Evolutionary conservation across 2,329 filamentous ascomycete genomes (phyloP).

Genomic region (Botryotinia globosa): DNA sequence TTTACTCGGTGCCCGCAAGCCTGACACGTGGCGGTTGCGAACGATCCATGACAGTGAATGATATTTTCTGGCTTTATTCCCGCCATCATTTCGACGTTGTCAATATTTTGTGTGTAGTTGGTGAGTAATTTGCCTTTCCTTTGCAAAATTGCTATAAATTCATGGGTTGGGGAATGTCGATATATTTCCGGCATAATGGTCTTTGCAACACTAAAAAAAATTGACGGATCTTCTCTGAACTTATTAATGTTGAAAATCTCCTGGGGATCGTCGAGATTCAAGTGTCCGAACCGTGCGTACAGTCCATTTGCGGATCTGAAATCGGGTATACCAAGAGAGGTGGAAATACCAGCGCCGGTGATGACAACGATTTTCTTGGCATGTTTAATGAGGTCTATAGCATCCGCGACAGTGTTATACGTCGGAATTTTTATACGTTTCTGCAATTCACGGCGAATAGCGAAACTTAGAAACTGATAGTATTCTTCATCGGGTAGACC

Average conservation of each 20-base stretch:
- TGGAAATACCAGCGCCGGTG: constrained; percentile 94
- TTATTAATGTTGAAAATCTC: constrained; percentile 91
- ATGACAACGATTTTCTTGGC: constrained; percentile 86
- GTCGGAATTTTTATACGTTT: constrained; percentile 75
- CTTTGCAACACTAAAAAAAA: constrained; percentile 89
- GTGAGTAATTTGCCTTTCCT: constrained; percentile 85
- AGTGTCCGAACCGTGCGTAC: constrained; percentile 77
- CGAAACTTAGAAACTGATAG: constrained; percentile 70
- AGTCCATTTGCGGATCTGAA: constrained; percentile 91
- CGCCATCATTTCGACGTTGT: constrained; percentile 87
- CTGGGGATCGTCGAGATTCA: constrained; percentile 77
- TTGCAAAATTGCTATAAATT: constrained; percentile 87
- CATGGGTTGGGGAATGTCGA: constrained; percentile 86
- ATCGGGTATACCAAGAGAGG: constrained; percentile 92
- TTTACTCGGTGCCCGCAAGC: constrained; percentile 72
- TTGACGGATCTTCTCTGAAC: constrained; percentile 80
- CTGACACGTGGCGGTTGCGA: constrained; percentile 86
- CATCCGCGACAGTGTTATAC: constrained; percentile 87
- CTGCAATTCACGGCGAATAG: constrained; percentile 74
- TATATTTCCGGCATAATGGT: constrained; percentile 82
- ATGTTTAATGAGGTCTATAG: constrained; percentile 69
- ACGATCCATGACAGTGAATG: constrained; percentile 94
- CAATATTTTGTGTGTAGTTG: constrained; percentile 98
- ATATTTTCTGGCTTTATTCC: constrained; percentile 79
- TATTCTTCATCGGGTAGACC: constrained; percentile 71